These are phyloP conservation scores for Grammothele lineata DNA, from an alignment of 768 basidiomycete species.

Conservation along the genomic window DNA sequence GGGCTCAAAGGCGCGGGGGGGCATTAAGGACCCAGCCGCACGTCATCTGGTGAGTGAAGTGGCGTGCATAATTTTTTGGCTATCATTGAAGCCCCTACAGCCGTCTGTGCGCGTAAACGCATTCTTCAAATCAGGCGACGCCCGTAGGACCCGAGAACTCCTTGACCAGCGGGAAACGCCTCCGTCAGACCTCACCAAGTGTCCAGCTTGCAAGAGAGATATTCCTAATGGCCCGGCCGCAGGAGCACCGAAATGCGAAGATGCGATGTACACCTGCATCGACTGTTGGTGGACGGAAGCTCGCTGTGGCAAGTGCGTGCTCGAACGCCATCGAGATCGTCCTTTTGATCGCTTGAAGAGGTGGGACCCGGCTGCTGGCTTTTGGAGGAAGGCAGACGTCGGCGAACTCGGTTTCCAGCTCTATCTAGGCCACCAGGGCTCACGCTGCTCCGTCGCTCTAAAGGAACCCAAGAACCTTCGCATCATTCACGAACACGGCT, in stretches of 20 bases:
- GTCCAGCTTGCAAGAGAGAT: background rate
- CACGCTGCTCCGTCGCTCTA: background rate
- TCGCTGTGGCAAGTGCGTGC: background rate
- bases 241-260: background rate
- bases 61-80: background rate
- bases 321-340: background rate
- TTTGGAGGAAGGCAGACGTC: background rate
- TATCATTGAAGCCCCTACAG: no score
- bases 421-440: background rate
- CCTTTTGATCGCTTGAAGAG: background rate
- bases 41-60: background rate
- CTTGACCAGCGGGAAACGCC: background rate
- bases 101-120: no score
- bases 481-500: conserved; percentile 2
- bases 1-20: background rate
- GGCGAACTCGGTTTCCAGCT: background rate
- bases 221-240: background rate
- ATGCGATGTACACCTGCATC: background rate
- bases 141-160: background rate
- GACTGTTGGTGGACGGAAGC: background rate
- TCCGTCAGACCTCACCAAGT: background rate
- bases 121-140: no score
- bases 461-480: background rate
- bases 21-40: background rate
- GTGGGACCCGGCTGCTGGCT: background rate